A percentile compares a stretch with the other conserved stretches of the same genome.
phyloP scores from a whole-genome alignment of 257 asterid genomes.

The Capsicum rhomboideum region DNA sequence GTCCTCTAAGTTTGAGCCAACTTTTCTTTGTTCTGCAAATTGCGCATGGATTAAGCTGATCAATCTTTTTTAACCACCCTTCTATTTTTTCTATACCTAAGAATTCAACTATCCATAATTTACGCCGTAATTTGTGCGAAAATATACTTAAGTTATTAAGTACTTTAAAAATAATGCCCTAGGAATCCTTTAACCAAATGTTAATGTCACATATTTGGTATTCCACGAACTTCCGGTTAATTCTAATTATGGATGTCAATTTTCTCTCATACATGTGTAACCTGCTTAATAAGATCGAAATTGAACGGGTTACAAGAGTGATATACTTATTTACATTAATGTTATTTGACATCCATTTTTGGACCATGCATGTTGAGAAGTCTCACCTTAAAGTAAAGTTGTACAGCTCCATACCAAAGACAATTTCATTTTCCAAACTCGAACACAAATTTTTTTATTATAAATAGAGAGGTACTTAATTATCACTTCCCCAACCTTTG shows the following conservation, averaged over 20 bases:
- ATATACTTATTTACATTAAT: neutral
- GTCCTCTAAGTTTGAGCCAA: conserved; percentile 1
- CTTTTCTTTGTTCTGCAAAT: neutral
- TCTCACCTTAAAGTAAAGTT: neutral
- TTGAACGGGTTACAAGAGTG: neutral
- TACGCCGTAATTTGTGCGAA: conserved; percentile 36
- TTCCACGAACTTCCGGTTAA: neutral
- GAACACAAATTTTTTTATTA: neutral
- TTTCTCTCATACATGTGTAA: neutral
- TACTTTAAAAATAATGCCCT: neutral
- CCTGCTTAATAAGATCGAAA: neutral
- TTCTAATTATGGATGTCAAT: neutral
- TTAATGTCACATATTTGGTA: neutral
- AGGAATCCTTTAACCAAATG: neutral
- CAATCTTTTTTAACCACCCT: neutral
- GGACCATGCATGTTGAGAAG: neutral
- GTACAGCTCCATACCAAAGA: neutral
- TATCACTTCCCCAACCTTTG: neutral
- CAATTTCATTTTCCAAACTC: neutral
- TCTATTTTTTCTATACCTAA: neutral
- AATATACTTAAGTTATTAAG: conserved; percentile 9
- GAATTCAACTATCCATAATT: conserved; percentile 33
- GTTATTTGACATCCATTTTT: neutral
- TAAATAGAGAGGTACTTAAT: neutral
- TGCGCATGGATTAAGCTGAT: neutral